Conservation (phyloP, 2,329 filamentous ascomycete genomes). For the Fusarium burgessii region DNA sequence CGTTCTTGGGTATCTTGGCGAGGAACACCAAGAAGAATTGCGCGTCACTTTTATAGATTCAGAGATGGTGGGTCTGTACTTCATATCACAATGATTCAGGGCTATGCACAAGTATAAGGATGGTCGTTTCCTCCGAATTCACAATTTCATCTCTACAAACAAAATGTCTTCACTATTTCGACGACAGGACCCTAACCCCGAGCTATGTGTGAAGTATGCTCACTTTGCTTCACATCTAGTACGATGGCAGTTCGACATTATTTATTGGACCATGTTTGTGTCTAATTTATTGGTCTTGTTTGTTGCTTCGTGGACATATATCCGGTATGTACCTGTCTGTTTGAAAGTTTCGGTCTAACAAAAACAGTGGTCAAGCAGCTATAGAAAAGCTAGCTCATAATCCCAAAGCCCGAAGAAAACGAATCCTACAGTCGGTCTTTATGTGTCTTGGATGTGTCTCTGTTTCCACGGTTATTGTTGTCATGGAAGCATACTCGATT, state of each 20-base stretch:
- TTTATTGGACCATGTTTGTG: slow-evolving; percentile 62
- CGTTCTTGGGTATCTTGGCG: slow-evolving; percentile 40
- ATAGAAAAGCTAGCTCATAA: slow-evolving; percentile 54
- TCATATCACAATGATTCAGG: slow-evolving; percentile 28
- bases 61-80: slow-evolving; percentile 36
- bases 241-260: slow-evolving; percentile 57
- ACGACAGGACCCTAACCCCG: slow-evolving; percentile 33
- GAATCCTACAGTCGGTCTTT: slow-evolving; percentile 57
- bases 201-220: slow-evolving; percentile 56
- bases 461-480: slow-evolving; percentile 58
- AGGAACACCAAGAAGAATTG: slow-evolving; percentile 40
- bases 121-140: background rate
- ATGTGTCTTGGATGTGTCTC: slow-evolving; percentile 59
- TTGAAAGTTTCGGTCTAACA: slow-evolving; percentile 7
- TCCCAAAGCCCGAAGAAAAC: slow-evolving; percentile 49
- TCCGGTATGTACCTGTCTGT: slow-evolving; percentile 48
- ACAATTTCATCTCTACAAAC: slow-evolving; percentile 3
- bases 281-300: slow-evolving; percentile 60
- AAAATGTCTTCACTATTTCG: slow-evolving; percentile 40
- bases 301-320: slow-evolving; percentile 57
- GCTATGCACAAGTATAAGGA: slow-evolving; percentile 35
- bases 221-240: slow-evolving; percentile 58
- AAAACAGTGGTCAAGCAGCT: slow-evolving; percentile 50
- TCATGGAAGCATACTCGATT: slow-evolving; percentile 67
- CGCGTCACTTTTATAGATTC: slow-evolving; percentile 37